phyloP scores from a whole-genome alignment of 345 rosid species.

The Camelina hispida region DNA sequence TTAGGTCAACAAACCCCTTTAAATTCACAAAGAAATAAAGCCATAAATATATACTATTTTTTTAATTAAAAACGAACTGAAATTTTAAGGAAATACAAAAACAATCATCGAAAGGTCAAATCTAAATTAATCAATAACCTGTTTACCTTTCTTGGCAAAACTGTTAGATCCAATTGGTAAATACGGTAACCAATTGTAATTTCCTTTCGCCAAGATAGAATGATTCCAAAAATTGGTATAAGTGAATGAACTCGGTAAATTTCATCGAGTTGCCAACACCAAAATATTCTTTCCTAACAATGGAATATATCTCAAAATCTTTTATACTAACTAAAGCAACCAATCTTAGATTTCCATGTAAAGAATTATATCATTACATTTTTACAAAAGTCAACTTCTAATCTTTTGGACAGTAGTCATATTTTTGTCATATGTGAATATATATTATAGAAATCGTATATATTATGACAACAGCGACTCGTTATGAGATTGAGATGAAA shows the following conservation, averaged over 20 bases:
- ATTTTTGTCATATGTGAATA: background rate
- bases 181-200: too few relatives aligned
- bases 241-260: too few relatives aligned
- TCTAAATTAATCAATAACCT: too few relatives aligned
- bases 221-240: too few relatives aligned
- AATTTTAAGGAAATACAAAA: too few relatives aligned
- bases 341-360: background rate
- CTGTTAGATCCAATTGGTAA: too few relatives aligned
- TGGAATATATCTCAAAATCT: background rate
- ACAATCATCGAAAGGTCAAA: too few relatives aligned
- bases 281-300: too few relatives aligned
- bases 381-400: background rate
- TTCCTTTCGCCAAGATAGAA: too few relatives aligned
- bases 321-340: background rate
- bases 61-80: background rate
- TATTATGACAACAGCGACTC: slow-evolving; percentile 1
- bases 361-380: background rate
- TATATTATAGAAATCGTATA: background rate
- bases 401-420: background rate
- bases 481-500: slow-evolving; percentile 4
- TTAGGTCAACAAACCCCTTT: background rate
- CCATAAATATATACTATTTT: too few relatives aligned
- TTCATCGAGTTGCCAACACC: too few relatives aligned
- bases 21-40: background rate
- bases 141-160: too few relatives aligned